Base-by-base conservation (phyloP, 371 early-diverging fungal genomes). In the Rhizopus delemar region DNA sequence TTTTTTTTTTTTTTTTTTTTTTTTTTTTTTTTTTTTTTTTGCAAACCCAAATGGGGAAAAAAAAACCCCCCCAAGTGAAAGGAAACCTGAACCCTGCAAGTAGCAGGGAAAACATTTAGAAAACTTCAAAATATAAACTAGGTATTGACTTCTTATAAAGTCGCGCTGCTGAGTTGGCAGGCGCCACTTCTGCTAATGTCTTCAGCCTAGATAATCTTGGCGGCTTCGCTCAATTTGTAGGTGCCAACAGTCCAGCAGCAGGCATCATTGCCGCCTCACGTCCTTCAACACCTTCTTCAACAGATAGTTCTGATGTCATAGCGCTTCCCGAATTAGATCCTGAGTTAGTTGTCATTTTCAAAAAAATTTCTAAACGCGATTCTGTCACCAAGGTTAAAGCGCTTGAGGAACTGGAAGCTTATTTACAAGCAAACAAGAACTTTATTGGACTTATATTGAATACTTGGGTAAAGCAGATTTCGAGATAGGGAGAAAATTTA, bases 61-160 rank as follows among this genome's bases (percentile, higher is more conserved):
- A 79, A 48, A 79, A 82, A 46, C 74, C 78, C 41, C 74, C 81
- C 38, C 76, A 85, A 56, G 77, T 80, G 11, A 88, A 88, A 70
- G 88, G 90, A 63, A 86, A 84, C 56, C 59, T 84, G 58, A 78
- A 88, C 65, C 87, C 89, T 59, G 85, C 89, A 16, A 87, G 83
- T 61, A 88, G 88, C 76, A 88, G 90, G 90, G 86, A 84, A 56
- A 36, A 28, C 45, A 41, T 2, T 16, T 41, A 35, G 8, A 36
- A 6, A 36, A 11, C 11, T 36, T 11, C 6, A 36, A 11, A 36
- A 36, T 11, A 36, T 36, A 11, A 36, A 36, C 11, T 36, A 11
- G 2, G 11, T 16, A n/a, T 35, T 52, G 2, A 16, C 38, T 36
- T 45, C n/a, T 22, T 12, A 46, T 38, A 8, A 58, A 90, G 90